Base-by-base conservation (phyloP, 805 yeast species). In the Teunomyces funiuensis region DNA sequence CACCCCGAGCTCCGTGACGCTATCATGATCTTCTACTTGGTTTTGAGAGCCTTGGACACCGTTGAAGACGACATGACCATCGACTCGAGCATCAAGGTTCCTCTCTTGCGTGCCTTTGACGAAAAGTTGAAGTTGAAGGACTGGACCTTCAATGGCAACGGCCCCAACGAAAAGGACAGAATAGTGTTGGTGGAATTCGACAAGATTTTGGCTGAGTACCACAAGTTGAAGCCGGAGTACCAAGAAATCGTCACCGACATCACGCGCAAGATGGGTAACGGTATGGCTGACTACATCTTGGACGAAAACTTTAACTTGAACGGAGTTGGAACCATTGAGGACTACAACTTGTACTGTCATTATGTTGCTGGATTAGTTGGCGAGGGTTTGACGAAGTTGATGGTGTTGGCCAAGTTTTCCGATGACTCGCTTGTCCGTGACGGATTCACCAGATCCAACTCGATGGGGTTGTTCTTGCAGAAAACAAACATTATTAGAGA, bases 311-410 rank as follows among this genome's bases (percentile, higher is more conserved):
- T 87, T 69, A 88, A 88, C 61, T 60, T 77, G 50, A 79, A 80
- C 46, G 98, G 98, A 2, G 82, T 93, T 36, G 70, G 69, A 37
- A 88, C 97, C 1, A 61, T 86, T 33, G 71, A 76, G 46, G 98
- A 89, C 58, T 93, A 85, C 60, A 90, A 93, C 60, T 72, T 84
- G 46, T 93, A 93, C 71, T 93, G 99, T 66, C 90, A 90, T 66
- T 88, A 90, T 57, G 99, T 93, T 44, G 99, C 99, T 1, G 99
- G 99, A 2, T 73, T 93, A 40, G 98, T 93, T 29, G 99, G 99
- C 43, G 97, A 89, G 58, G 99, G 99, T 2, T 73, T 89, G 52
- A 89, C 98, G 8, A 78, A 85, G 47, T 71, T 93, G 63, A 79
- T 88, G 54, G 83, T 86, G 14, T 73, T 80, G 31, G 95, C 97